Percentiles rank a stretch among this genome's conserved stretches.
Evolutionary conservation across 306 rosid species (phyloP).

Genomic region (Castanea crenata): DNA sequence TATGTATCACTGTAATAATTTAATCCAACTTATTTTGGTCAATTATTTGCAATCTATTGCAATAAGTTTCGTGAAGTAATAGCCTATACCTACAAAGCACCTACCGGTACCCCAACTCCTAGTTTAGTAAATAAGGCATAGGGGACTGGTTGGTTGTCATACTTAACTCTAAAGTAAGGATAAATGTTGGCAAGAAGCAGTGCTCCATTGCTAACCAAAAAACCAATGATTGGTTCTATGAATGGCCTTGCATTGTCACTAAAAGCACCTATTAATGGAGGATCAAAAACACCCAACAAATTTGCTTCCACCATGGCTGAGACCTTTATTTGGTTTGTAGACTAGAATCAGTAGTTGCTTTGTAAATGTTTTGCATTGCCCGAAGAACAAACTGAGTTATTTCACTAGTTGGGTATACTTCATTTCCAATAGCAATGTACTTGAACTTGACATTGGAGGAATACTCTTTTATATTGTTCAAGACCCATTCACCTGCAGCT

Average conservation of each 20-base stretch:
- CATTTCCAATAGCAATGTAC: conserved; percentile 18
- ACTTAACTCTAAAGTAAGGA: conserved; percentile 12
- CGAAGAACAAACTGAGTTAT: background rate
- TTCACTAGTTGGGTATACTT: background rate
- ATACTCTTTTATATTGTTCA: conserved; percentile 7
- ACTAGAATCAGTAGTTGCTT: conserved; percentile 1
- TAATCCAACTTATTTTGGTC: no score
- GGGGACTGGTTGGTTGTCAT: background rate
- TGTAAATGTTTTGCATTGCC: conserved; percentile 14
- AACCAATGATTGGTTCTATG: background rate
- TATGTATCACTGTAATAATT: no score
- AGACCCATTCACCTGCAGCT: conserved; percentile 21
- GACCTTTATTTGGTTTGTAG: conserved; percentile 16
- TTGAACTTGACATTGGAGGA: conserved; percentile 2
- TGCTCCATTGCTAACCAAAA: background rate
- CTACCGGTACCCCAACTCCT: background rate
- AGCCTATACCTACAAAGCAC: no score
- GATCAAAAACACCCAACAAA: background rate
- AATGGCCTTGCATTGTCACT: background rate
- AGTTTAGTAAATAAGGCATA: background rate
- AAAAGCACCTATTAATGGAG: conserved; percentile 25
- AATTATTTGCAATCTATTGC: no score
- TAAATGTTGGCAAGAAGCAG: conserved; percentile 12
- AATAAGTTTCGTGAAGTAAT: no score
- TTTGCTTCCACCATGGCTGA: background rate